These are phyloP conservation scores for Leccinum barrowsii DNA, from an alignment of 768 basidiomycete species.

Conservation along the genomic window DNA sequence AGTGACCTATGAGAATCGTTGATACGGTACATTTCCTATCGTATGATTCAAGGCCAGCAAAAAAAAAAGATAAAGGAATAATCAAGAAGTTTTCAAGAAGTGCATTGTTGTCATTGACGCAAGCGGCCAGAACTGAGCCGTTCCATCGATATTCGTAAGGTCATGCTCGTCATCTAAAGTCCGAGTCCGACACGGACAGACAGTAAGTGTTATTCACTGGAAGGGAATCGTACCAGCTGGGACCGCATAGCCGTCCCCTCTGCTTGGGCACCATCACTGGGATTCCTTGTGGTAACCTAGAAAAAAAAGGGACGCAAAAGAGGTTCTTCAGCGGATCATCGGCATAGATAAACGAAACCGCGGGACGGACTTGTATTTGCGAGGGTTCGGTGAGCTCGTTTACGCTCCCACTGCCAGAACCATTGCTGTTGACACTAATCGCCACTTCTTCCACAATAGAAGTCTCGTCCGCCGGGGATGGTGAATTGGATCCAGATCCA, in stretches of 20 bases:
- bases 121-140: neutral
- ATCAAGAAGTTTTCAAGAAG: neutral
- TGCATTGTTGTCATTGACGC: neutral
- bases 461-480: neutral
- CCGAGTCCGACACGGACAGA: conserved; percentile 4
- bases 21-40: neutral
- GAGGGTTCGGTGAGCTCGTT: neutral
- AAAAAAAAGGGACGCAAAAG: conserved; percentile 1
- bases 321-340: conserved; percentile 16
- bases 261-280: neutral
- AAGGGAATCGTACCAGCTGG: conserved; percentile 34
- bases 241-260: neutral
- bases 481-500: neutral
- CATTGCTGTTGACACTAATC: neutral
- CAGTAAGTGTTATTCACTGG: conserved; percentile 33
- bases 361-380: conserved; percentile 21
- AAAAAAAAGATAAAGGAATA: neutral
- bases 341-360: neutral
- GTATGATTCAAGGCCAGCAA: neutral
- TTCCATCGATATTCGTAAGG: neutral
- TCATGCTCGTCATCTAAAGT: neutral
- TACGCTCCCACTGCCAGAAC: neutral
- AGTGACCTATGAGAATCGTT: neutral
- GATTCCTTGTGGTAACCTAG: conserved; percentile 8
- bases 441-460: neutral